Base-by-base conservation (phyloP, 257 asterid species). In the Rubia yunnanensis region DNA sequence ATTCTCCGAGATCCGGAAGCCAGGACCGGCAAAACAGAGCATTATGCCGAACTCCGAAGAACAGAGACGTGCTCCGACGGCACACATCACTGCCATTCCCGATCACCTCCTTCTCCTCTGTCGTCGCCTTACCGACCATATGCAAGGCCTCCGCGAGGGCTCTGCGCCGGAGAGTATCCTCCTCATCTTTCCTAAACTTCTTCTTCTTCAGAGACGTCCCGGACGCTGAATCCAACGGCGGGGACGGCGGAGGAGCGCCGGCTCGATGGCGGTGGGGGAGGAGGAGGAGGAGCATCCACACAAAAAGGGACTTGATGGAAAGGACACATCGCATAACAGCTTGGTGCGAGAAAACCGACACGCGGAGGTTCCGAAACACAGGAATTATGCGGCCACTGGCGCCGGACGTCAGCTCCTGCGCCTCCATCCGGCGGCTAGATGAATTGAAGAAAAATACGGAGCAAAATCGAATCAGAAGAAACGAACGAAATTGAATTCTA, bases 361-460 rank as follows among this genome's bases (percentile, higher is more conserved):
- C 86, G 18, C 86, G 87, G 59, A 92, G 77, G 81, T 89, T 90
- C 34, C 59, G 76, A 75, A 82, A 90, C 26, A 94, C 78, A 74
- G 97, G 99, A 30, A 94, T 94, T 71, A 94, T 85, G 15, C 99
- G 89, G 50, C 95, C 87, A 86, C 99, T 94, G 10, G 99, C 99
- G 15, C 99, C 99, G 75, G 99, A 94, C 4, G 99, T 94, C 4
- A 94, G 80, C 90, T 83, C 97, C 81, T 85, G 97, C 81, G 88
- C 83, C 84, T 72, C 85, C 79, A 82, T 62, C 63, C 24, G 14
- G 3, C 32, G 20, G 50, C 15, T 14, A 5, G 46, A 58, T 65
- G 36, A 58, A 35, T 56, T 35, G 35, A 58, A 5, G 0, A 22
- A 17, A 17, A 13, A 13, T 0, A 3, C 10, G 4, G 53, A 24